Percentiles rank a stretch among this genome's conserved stretches.
Conservation (phyloP, 208 protist genomes). For the Vickermania ingenoplastis region DNA sequence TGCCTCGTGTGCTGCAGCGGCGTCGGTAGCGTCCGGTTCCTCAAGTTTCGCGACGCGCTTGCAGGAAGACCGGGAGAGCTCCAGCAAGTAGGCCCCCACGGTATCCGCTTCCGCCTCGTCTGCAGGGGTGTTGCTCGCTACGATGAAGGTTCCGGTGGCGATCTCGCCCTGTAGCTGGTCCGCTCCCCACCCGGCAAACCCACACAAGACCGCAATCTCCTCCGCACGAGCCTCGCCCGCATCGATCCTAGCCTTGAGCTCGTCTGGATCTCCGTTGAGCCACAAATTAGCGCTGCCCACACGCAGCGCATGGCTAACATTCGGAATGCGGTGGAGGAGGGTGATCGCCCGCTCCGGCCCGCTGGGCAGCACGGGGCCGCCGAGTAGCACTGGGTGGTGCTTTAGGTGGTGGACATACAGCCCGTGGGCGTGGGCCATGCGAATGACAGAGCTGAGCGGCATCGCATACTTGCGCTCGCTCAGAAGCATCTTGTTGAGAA, state of each 20-base stretch:
- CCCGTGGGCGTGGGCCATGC: conserved; percentile 37
- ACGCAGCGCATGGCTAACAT: conserved; percentile 44
- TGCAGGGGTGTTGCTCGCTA: conserved; percentile 12
- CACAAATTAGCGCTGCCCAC: conserved; percentile 39
- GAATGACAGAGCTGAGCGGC: conserved; percentile 31
- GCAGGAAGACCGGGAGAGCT: conserved; percentile 23
- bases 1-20: too few relatives aligned
- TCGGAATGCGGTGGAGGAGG: conserved; percentile 60
- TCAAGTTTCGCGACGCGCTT: too few relatives aligned
- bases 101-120: conserved; percentile 14
- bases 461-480: conserved; percentile 40
- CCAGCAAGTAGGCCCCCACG: conserved; percentile 42
- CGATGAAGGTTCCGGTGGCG: conserved; percentile 55
- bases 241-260: conserved; percentile 45
- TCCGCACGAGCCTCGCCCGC: conserved; percentile 28
- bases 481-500: conserved; percentile 64
- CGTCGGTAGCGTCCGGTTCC: too few relatives aligned
- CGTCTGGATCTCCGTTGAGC: conserved; percentile 67
- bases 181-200: conserved; percentile 67
- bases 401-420: conserved; percentile 49
- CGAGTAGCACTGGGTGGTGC: conserved; percentile 66
- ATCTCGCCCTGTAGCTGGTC: conserved; percentile 73
- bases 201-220: conserved; percentile 67
- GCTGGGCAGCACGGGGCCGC: conserved; percentile 59
- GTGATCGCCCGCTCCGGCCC: conserved; percentile 59